Base-by-base conservation (phyloP, 352 stramenopile species). In the Globisporangium recalcitrans region DNA sequence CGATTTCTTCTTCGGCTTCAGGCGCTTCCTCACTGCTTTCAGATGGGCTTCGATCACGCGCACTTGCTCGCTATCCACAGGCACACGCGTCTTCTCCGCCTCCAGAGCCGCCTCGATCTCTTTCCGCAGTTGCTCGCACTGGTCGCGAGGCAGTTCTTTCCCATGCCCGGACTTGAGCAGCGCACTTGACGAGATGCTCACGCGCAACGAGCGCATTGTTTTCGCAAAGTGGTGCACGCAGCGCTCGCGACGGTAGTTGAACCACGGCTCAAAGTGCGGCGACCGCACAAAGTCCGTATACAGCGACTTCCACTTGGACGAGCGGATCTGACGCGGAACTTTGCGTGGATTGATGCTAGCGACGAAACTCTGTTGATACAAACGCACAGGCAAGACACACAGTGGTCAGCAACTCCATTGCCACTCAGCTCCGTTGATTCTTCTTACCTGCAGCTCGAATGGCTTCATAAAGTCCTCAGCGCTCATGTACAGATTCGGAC, bases 231-330 rank as follows among this genome's bases (percentile, higher is more conserved):
- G 77, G 40, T 75, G 63, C 60, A 91, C 76, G 64, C 85, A 93
- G 16, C 80, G 73, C 44, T 82, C 70, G 11, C 85, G 78, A 14
- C 79, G 82, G 49, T 82, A 90, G 32, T 58, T 69, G 55, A 93
- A 93, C 85, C 85, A 93, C 14, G 85, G 80, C 44, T 82, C 62
- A 48, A 93, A 93, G 44, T 93, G 82, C 22, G 80, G 77, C 3
- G 80, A 89, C 2, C 70, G 71, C 21, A 92, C 72, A 55, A 93
- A 93, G 5, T 71, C 76, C 6, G 71, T 85, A 68, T 93, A 93
- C 32, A 93, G 57, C 24, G 72, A 58, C 31, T 77, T 85, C 77
- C 84, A 90, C 64, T 90, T 93, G 16, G 66, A 61, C 26, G 68
- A 68, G 27, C 85, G 85, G 61, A 91, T 89, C 58, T 88, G 79